Evolutionary conservation across 1,284 basidiomycete species (phyloP).

Genomic region (Cryptococcus maquisensis): DNA sequence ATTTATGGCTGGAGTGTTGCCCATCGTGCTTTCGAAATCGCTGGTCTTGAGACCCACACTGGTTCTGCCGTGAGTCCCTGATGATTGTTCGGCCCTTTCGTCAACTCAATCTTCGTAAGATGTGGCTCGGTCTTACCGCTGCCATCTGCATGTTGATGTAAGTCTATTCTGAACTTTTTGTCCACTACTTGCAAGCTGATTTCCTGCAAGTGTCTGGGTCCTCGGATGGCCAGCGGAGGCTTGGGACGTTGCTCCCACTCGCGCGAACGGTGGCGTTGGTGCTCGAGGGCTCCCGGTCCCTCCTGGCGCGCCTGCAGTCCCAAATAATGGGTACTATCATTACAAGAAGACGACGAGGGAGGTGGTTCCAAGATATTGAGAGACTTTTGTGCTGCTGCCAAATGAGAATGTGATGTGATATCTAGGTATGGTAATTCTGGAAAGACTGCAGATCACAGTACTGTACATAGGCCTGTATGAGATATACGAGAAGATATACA

Average conservation of each 20-base stretch:
- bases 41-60: conserved; percentile 18
- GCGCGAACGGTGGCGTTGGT: conserved; percentile 21
- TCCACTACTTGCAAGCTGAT: not conserved
- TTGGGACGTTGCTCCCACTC: conserved; percentile 31
- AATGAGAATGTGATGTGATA: too few relatives aligned
- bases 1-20: conserved; percentile 47
- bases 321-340: conserved; percentile 42
- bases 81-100: not conserved
- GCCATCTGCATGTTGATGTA: conserved; percentile 34
- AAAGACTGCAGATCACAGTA: too few relatives aligned
- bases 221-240: conserved; percentile 41
- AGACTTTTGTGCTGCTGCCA: too few relatives aligned
- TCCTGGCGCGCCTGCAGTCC: conserved; percentile 11
- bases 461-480: too few relatives aligned
- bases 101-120: conserved; percentile 6
- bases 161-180: conserved; percentile 11
- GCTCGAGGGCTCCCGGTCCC: conserved; percentile 28
- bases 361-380: conserved; percentile 30
- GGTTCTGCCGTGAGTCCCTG: conserved; percentile 32
- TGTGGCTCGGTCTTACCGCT: conserved; percentile 44
- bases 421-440: too few relatives aligned
- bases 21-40: conserved; percentile 29
- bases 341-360: conserved; percentile 45
- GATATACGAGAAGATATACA: too few relatives aligned
- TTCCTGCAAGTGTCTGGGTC: conserved; percentile 22